Evolutionary conservation across 2,329 filamentous ascomycete genomes (phyloP).

Genomic region (Neofusicoccum parvum): DNA sequence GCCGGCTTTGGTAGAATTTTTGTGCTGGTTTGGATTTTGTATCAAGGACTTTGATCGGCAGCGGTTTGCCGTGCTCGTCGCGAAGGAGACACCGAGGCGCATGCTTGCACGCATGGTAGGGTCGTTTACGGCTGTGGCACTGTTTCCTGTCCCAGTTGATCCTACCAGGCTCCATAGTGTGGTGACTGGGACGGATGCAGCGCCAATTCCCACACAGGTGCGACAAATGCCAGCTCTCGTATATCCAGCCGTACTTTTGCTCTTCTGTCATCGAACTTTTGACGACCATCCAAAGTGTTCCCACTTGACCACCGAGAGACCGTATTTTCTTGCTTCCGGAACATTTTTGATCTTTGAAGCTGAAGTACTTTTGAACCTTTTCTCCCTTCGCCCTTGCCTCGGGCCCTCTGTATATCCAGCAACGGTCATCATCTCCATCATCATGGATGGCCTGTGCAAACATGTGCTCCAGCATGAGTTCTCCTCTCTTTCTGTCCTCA

Average conservation of each 20-base stretch:
- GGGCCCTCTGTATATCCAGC: not conserved
- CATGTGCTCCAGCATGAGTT: not conserved
- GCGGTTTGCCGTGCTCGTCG: not conserved
- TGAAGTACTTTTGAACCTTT: rapidly evolving
- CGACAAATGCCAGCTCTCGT: not conserved
- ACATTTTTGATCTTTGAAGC: not conserved
- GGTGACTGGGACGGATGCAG: not conserved
- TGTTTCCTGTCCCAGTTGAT: not conserved
- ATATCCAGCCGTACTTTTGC: not conserved
- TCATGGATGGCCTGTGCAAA: not conserved
- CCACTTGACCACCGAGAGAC: not conserved
- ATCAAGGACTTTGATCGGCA: not conserved
- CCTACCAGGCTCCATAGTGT: not conserved
- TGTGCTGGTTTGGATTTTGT: no score
- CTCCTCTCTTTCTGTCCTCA: not conserved
- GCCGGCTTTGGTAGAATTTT: no score
- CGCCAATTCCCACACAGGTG: slow-evolving; percentile 1
- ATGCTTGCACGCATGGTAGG: not conserved
- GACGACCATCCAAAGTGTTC: not conserved
- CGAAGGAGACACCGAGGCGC: not conserved
- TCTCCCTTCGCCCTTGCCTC: not conserved
- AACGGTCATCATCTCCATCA: not conserved
- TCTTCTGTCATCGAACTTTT: not conserved
- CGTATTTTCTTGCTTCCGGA: not conserved
- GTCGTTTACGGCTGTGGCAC: not conserved